A percentile compares a stretch with the other conserved stretches of the same genome.
These are phyloP conservation scores for Microsporum canis DNA, from an alignment of 2,329 filamentous ascomycete genomes.

Conservation along the genomic window DNA sequence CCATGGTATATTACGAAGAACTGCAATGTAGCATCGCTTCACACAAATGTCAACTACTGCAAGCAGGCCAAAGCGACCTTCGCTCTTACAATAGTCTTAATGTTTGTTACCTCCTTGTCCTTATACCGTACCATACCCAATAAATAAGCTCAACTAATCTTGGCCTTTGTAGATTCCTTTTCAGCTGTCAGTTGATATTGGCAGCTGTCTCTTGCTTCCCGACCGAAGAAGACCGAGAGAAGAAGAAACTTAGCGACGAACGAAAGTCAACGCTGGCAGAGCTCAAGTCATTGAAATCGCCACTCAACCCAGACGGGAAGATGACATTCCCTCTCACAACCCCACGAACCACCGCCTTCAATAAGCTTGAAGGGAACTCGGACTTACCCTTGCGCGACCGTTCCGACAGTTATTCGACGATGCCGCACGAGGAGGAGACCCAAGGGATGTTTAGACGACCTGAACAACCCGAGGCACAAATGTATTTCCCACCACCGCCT, in stretches of 20 bases:
- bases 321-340: constrained; percentile 29
- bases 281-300: constrained; percentile 30
- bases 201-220: constrained; percentile 39
- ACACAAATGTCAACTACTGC: constrained; percentile 43
- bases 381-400: constrained; percentile 32
- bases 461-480: constrained; percentile 17
- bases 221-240: constrained; percentile 28
- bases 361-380: constrained; percentile 27
- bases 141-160: not conserved
- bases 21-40: constrained; percentile 42
- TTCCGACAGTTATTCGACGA: constrained; percentile 12
- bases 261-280: constrained; percentile 23
- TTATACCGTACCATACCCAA: not conserved
- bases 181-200: constrained; percentile 39
- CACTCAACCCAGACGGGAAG: constrained; percentile 22
- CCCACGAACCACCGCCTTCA: constrained; percentile 34
- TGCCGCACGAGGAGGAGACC: constrained; percentile 3
- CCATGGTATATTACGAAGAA: constrained; percentile 55
- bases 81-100: constrained; percentile 44
- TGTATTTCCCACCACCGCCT: constrained; percentile 36
- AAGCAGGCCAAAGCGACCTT: constrained; percentile 50
- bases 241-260: constrained; percentile 20
- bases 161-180: constrained; percentile 35
- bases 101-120: constrained; percentile 34
- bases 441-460: constrained; percentile 13